These are phyloP conservation scores for Schwanniomyces pseudopolymorphus DNA, from an alignment of 805 yeast genomes.

Conservation along the genomic window DNA sequence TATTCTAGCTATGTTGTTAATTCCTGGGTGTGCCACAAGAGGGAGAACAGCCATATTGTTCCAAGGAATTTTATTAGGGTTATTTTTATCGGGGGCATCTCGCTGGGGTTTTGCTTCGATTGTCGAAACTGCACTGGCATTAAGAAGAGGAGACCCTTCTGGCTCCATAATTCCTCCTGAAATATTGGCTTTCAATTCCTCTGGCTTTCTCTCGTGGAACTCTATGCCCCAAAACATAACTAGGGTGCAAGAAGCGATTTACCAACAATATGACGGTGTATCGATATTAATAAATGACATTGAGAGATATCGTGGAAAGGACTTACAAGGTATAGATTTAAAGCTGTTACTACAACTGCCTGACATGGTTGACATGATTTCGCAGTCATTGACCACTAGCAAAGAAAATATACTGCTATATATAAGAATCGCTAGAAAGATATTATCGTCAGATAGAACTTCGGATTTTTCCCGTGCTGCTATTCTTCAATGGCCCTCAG, in stretches of 20 bases:
- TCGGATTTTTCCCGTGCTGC: slow-evolving; percentile 73
- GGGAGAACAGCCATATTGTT: slow-evolving; percentile 70
- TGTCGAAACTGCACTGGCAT: slow-evolving; percentile 67
- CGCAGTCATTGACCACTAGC: slow-evolving; percentile 26
- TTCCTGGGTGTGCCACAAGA: slow-evolving; percentile 82
- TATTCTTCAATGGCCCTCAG: slow-evolving; percentile 56
- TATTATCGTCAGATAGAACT: slow-evolving; percentile 33
- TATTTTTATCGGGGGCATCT: slow-evolving; percentile 79
- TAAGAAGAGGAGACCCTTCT: slow-evolving; percentile 74
- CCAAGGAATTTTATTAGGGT: slow-evolving; percentile 83
- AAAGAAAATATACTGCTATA: slow-evolving; percentile 42
- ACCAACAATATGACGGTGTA: slow-evolving; percentile 44
- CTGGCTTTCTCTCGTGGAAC: slow-evolving; percentile 40
- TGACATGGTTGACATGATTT: slow-evolving; percentile 24
- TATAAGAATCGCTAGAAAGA: slow-evolving; percentile 56
- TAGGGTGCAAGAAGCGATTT: slow-evolving; percentile 12
- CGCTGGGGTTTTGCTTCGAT: slow-evolving; percentile 94
- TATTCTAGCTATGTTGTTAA: slow-evolving; percentile 68
- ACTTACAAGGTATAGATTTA: slow-evolving; percentile 38
- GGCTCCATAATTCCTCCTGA: slow-evolving; percentile 53
- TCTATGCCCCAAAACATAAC: slow-evolving; percentile 4
- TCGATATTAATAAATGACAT: slow-evolving; percentile 77
- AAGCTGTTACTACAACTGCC: slow-evolving; percentile 18
- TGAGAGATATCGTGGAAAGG: slow-evolving; percentile 65
- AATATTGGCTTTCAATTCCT: slow-evolving; percentile 32